Evolutionary conservation across 1,284 basidiomycete species (phyloP), one percentile per base, ranked within the genome.

Genomic region (Cutaneotrichosporon dermatis): DNA sequence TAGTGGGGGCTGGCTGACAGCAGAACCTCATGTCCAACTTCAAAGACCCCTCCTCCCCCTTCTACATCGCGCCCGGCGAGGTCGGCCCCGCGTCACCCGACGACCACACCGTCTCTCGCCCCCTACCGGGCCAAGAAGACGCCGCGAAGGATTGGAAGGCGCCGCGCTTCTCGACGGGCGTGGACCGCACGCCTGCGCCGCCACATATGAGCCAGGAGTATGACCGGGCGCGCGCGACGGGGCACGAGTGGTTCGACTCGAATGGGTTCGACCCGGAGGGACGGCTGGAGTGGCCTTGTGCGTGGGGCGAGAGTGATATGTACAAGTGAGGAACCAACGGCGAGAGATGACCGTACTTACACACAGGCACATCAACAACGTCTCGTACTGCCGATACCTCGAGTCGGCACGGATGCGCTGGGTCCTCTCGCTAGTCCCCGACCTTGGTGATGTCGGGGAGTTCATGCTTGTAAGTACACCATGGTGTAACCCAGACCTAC

Each of bases 241-340:
- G 43, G 3, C 59, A 59, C 34, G 54, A 64, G 55, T 62, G 55
- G 63, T 65, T 58, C 25, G 60, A 61, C 61, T 63, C 59, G 37
- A 64, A 74, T 12, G 72, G 71, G 4, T 75, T 67, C 56, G 75
- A 74, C 50, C 40, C 57, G 2, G 57, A 65, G 34, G 73, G 72
- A 13, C 54, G 69, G 6, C 51, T 77, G 50, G 74, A 73, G 56
- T 74, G 73, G 70, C 71, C 73, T 13, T 71, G 74, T 13, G 74
- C 74, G 6, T 78, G 76, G 76, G 76, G 76, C 0, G 74, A 78
- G 49, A 67, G 65, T 44, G 76, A 78, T 64, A 75, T 70, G 63
- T 77, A 74, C 64, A 61, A 68, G 76, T 76, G 64, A 65, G 75
- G n/a, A n/a, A n/a, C n/a, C n/a, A n/a, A n/a, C n/a, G n/a, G n/a